Conservation (phyloP, 1,284 basidiomycete genomes). For the Puccinia hordei region DNA sequence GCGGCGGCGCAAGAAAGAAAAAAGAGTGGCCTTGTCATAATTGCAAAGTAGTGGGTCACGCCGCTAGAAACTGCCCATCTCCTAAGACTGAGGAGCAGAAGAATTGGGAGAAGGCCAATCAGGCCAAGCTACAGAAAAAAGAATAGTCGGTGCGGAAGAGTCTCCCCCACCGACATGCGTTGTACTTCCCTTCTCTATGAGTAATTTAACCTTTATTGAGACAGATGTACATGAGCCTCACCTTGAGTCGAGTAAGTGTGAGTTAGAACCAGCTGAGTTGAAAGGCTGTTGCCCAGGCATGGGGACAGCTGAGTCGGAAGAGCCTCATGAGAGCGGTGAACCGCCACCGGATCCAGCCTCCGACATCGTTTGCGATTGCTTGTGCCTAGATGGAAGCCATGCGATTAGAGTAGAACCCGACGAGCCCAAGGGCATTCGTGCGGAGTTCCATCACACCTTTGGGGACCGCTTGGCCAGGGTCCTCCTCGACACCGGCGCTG, state of each 20-base stretch:
- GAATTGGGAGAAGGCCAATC: not conserved
- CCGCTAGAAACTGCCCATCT: not conserved
- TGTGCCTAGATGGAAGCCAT: not conserved
- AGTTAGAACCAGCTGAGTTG: not conserved
- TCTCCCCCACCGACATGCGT: not conserved
- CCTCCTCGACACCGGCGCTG: slow-evolving; percentile 28
- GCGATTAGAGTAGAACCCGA: not conserved
- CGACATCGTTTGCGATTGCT: not conserved
- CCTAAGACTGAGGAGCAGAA: not conserved
- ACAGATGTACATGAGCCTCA: not conserved
- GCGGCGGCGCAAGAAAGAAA: not conserved
- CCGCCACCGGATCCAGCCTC: not conserved
- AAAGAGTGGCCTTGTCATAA: not conserved
- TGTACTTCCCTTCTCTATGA: not conserved
- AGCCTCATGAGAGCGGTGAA: not conserved
- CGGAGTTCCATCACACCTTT: not conserved
- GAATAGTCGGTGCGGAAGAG: not conserved
- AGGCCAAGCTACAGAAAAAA: not conserved
- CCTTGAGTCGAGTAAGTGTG: not conserved
- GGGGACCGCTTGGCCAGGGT: slow-evolving; percentile 15
- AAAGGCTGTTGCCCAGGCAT: not conserved
- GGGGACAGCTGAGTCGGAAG: not conserved
- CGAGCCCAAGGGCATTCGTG: not conserved
- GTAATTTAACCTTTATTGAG: not conserved
- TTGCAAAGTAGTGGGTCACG: not conserved